Evolutionary conservation across 805 yeast species (phyloP), one percentile per base, ranked within the genome.

Genomic region (Nakazawaea ernobii): DNA sequence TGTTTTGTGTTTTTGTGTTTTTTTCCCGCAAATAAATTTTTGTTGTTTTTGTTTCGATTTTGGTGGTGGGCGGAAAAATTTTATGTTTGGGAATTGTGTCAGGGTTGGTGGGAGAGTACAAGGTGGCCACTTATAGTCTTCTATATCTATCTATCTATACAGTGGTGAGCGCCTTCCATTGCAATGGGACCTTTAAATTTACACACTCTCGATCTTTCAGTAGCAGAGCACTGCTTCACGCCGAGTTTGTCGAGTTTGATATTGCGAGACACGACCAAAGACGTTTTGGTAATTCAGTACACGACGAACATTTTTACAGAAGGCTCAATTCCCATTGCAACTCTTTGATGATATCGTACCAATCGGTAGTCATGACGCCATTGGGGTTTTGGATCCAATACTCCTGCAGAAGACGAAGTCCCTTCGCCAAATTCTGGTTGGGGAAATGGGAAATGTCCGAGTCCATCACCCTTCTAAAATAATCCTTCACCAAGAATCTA

Each of bases 371-470:
- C 10, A 13, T 4, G 4, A 6, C 1, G 5, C 48, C 48, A 6
- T 32, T 17, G 4, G 48, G 48, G 35, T 45, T 45, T 15, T 24
- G 28, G n/a, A 20, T 27, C 48, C 48, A 45, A 17, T 45, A 45
- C 35, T 33, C 35, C 2, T 45, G 6, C 48, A 45, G 40, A 13
- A 45, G 24, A 7, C 8, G 13, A 17, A 10, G 7, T 8, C 35
- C 26, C 17, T 35, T 39, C 28, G 33, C 43, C 8, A 32, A 33
- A n/a, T 26, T 30, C 15, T 8, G 24, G 3, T 6, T 32, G 20
- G 33, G 15, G 29, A 38, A 38, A 28, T 8, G 15, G 15, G 42
- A 32, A 13, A 14, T 13, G 7, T 17, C 29, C 4, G 30, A 27
- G 28, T 32, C 26, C 8, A 14, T 11, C 17, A 35, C 35, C 17